Base-by-base conservation (phyloP, 140 eudicot genomes). In the Anethum foeniculum region DNA sequence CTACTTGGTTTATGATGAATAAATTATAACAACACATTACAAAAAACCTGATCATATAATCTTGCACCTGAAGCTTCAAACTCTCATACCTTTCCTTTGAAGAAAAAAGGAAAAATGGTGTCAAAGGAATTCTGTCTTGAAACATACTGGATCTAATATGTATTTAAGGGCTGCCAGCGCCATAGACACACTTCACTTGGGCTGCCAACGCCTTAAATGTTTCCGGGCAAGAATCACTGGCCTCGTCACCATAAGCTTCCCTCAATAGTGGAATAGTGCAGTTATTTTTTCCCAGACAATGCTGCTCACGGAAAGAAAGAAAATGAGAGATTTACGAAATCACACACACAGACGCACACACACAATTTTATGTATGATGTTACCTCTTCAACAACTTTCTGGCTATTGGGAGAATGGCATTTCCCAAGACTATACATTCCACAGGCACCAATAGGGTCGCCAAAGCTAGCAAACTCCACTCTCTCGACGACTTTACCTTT, bases 381-480 rank as follows among this genome's bases (percentile, higher is more conserved):
- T 89, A 91, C 94, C 98, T 86, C 38, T 81, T 88, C 97, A 27
- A 90, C 92, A 62, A 88, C 82, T 79, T 79, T 76, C 56, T 78
- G 83, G 76, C 80, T 86, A 73, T 81, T 86, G 32, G 88, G 80
- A 7, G 92, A 54, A 79, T 87, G 86, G 83, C 99, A 93, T 27
- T 82, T 81, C n/a, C 96, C 97, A 36, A 51, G 83, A 9, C n/a
- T 44, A 77, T 81, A 96, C 21, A 68, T 34, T 48, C 99, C 99
- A 74, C 99, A 96, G 51, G 88, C 89, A 71, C 98, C 97, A 78
- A 86, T 83, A 41, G 91, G 90, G 48, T 86, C 84, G 5, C 98
- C 99, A 79, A 80, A 96, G 81, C 96, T 82, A 9, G 85, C 99
- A 30, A 92, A 93, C 8, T 93, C 96, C 23, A 96, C 88, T 32